Evolutionary conservation across 2,329 filamentous ascomycete species (phyloP), one percentile per base, ranked within the genome.

Genomic region (Aspergillus terreus): DNA sequence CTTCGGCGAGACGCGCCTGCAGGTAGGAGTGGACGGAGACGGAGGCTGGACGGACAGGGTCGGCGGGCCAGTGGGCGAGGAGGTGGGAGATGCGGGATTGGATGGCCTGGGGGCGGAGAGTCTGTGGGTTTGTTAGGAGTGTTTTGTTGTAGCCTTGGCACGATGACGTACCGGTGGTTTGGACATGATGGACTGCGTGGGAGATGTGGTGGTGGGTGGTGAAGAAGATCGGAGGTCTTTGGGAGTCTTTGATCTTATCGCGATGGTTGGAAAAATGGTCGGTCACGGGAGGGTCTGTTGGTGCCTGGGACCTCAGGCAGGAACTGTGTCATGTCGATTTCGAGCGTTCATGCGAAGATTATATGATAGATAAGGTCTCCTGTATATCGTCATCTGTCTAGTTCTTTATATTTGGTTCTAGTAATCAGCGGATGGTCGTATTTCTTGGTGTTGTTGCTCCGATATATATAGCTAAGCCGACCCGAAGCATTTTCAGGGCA

Each of bases 1-100:
- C 27, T 30, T 27, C n/a, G 43, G 17, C 44, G 15, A 74, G 58
- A 43, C 65, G 65, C 21, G 61, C 61, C 58, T 72, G 64, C 23
- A 75, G 67, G 55, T 72, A 75, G 46, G 61, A 63, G 56, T 76
- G 74, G 35, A 77, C 67, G 27, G 74, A 75, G 54, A 77, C 72
- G 32, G 71, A 67, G 54, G 71, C 63, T 14, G 75, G 75, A 25
- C 75, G 72, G 47, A 77, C 68, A 14, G 64, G 64, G 57, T 77
- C 75, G 21, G 61, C 53, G 27, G 75, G 75, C 75, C 75, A 77
- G 59, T 69, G 67, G 50, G 70, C 68, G 55, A 76, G 62, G 48
- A 77, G 64, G 49, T 71, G 69, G 11, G 66, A 58, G 54, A 76
- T 66, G 59, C 75, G 75, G 15, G 61, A 52, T 52, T 65, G 58